Evolutionary conservation across 2,329 filamentous ascomycete species (phyloP).

Genomic region (Didymosphaeria variabile): DNA sequence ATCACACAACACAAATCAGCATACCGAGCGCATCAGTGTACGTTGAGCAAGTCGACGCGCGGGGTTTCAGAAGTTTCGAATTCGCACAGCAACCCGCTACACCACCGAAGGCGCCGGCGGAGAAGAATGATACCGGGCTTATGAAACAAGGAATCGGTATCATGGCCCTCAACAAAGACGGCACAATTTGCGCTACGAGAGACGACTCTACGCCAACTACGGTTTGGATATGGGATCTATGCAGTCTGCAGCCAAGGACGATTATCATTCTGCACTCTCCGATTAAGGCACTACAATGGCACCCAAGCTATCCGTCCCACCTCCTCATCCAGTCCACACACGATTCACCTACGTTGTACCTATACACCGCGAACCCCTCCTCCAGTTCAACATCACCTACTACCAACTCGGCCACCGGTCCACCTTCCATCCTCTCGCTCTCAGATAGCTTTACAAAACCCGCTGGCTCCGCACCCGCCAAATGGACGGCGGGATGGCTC

Average conservation of each 20-base stretch:
- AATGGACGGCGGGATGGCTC: slow-evolving; percentile 42
- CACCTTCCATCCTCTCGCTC: slow-evolving; percentile 39
- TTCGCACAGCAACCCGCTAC: slow-evolving; percentile 44
- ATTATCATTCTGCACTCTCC: slow-evolving; percentile 57
- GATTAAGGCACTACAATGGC: slow-evolving; percentile 56
- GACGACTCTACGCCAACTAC: slow-evolving; percentile 54
- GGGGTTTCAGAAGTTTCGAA: slow-evolving; percentile 38
- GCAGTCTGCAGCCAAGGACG: slow-evolving; percentile 46
- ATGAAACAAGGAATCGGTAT: slow-evolving; percentile 51
- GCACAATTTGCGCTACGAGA: slow-evolving; percentile 50
- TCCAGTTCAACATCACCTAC: slow-evolving; percentile 26
- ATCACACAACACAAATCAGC: slow-evolving; percentile 49
- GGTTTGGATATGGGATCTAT: slow-evolving; percentile 59
- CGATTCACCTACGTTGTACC: slow-evolving; percentile 51
- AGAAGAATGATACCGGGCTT: slow-evolving; percentile 41
- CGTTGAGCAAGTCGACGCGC: slow-evolving; percentile 46
- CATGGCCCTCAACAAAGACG: slow-evolving; percentile 47
- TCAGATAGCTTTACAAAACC: slow-evolving; percentile 35
- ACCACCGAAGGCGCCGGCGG: slow-evolving; percentile 42
- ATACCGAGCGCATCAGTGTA: slow-evolving; percentile 46
- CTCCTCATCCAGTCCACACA: slow-evolving; percentile 55
- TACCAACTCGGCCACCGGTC: slow-evolving; percentile 1
- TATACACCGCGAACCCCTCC: slow-evolving; percentile 43
- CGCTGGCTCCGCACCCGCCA: slow-evolving; percentile 26
- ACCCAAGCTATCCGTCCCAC: slow-evolving; percentile 46